Evolutionary conservation across 345 rosid species (phyloP).

Genomic region (Melaleuca alternifolia): DNA sequence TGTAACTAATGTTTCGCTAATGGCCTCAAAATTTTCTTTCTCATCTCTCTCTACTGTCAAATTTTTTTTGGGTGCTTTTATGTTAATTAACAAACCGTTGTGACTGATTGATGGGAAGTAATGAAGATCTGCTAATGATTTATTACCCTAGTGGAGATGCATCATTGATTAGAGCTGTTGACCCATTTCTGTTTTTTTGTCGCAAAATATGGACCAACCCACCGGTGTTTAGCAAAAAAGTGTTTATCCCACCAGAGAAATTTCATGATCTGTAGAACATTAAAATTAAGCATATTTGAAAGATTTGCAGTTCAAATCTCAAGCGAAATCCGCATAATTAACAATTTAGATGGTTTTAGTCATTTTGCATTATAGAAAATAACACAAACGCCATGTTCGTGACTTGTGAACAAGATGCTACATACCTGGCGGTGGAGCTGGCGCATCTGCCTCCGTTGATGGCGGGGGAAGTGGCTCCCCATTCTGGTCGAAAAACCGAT

Average conservation of each 20-base stretch:
- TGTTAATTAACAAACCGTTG: not conserved
- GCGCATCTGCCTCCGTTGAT: not conserved
- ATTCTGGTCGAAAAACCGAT: not conserved
- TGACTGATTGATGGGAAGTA: not conserved
- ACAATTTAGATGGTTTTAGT: no score
- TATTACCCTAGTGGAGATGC: not conserved
- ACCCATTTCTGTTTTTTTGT: not conserved
- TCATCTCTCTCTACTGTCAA: not conserved
- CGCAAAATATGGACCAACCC: not conserved
- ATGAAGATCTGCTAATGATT: not conserved
- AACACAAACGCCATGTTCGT: not conserved
- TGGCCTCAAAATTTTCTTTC: not conserved
- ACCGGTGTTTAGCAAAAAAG: not conserved
- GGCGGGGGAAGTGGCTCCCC: not conserved
- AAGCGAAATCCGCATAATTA: not conserved
- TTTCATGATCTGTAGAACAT: not conserved
- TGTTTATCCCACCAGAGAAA: not conserved
- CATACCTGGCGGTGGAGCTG: not conserved
- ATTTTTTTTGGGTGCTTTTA: not conserved
- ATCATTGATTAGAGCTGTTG: not conserved
- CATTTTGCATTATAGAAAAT: not conserved
- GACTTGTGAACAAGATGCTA: not conserved
- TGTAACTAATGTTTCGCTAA: not conserved
- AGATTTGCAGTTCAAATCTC: no score
- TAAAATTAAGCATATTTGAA: no score